A percentile compares a stretch with the other conserved stretches of the same genome.
Conservation (phyloP, 2,329 filamentous ascomycete genomes). For the Fusarium torulosum region DNA sequence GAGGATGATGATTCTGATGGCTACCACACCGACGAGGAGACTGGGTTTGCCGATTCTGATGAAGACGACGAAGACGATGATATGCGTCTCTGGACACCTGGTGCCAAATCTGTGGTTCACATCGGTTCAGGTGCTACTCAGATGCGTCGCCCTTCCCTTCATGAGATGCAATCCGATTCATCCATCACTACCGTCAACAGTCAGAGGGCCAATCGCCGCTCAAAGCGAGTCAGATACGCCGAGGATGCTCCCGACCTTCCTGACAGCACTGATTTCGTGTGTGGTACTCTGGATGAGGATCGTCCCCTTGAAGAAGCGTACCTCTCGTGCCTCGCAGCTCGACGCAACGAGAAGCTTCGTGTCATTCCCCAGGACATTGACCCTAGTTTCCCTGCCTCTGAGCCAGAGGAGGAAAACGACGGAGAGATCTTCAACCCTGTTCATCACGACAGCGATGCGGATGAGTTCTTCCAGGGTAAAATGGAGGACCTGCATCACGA, state of each 20-base stretch:
- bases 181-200: slow-evolving; percentile 66
- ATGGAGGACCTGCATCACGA: slow-evolving; percentile 75
- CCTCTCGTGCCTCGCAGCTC: slow-evolving; percentile 83
- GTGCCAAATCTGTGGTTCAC: slow-evolving; percentile 55
- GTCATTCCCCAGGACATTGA: slow-evolving; percentile 96
- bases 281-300: slow-evolving; percentile 96
- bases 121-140: slow-evolving; percentile 53
- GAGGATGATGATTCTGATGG: slow-evolving; percentile 74
- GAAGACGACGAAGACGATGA: slow-evolving; percentile 77
- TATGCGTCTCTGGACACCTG: slow-evolving; percentile 67
- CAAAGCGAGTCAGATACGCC: slow-evolving; percentile 48
- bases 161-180: slow-evolving; percentile 69
- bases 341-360: slow-evolving; percentile 83
- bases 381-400: slow-evolving; percentile 95
- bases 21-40: slow-evolving; percentile 80
- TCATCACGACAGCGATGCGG: slow-evolving; percentile 74
- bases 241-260: slow-evolving; percentile 82
- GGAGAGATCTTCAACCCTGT: slow-evolving; percentile 72
- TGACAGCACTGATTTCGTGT: slow-evolving; percentile 99
- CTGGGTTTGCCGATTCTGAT: slow-evolving; percentile 76
- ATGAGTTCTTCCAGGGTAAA: slow-evolving; percentile 77
- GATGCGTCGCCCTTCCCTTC: slow-evolving; percentile 55
- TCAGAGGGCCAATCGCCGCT: slow-evolving; percentile 49
- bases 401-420: slow-evolving; percentile 87
- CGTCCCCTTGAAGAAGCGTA: slow-evolving; percentile 95